Conservation (phyloP, 345 rosid genomes). For the Linum usitatissimum region DNA sequence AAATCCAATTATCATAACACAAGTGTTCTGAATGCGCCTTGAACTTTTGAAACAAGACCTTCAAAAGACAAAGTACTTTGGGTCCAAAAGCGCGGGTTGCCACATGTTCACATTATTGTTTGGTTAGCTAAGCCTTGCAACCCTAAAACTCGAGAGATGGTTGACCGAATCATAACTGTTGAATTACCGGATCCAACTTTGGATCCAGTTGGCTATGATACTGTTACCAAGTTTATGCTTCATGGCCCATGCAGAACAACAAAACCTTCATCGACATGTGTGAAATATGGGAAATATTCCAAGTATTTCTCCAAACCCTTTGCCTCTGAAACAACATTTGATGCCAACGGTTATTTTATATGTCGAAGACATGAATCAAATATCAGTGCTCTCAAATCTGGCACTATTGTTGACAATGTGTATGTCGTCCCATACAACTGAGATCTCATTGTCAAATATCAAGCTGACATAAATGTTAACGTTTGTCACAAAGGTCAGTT, state of each 20-base stretch:
- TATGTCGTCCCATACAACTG: slow-evolving; percentile 6
- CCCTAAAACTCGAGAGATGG: not conserved
- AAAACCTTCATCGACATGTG: no score
- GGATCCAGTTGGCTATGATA: not conserved
- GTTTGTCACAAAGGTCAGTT: not conserved
- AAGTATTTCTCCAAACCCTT: not conserved
- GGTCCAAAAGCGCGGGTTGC: no score
- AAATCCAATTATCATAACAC: no score
- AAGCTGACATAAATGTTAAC: slow-evolving; percentile 9
- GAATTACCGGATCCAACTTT: not conserved
- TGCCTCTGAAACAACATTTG: not conserved
- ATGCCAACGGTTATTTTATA: not conserved
- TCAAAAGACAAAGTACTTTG: no score
- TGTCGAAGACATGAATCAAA: not conserved
- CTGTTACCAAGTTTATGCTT: not conserved
- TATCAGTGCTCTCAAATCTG: not conserved
- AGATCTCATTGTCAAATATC: not conserved
- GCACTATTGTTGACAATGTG: not conserved
- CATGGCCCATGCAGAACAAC: slow-evolving; percentile 7
- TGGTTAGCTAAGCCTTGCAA: no score
- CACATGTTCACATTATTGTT: no score
- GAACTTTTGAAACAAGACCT: no score
- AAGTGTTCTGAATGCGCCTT: no score
- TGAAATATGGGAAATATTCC: not conserved
- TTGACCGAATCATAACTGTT: not conserved